A percentile compares a stretch with the other conserved stretches of the same genome.
These are phyloP conservation scores for Akanthomyces lecanii DNA, from an alignment of 2,329 filamentous ascomycete species.

Conservation along the genomic window DNA sequence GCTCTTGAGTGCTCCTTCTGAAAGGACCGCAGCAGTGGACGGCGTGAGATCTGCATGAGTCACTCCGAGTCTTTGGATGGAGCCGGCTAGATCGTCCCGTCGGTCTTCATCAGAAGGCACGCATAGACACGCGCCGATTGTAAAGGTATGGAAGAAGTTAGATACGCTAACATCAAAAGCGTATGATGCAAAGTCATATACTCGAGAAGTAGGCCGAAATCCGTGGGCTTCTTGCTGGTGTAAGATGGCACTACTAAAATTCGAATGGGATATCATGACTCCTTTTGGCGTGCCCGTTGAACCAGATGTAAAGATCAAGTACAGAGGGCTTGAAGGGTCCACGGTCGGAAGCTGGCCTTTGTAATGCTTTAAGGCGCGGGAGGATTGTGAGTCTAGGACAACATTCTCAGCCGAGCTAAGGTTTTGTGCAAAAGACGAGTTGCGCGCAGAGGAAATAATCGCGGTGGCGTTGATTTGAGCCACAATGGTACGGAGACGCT, in stretches of 20 bases:
- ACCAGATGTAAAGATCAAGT: conserved; percentile 49
- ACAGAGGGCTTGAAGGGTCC: conserved; percentile 17
- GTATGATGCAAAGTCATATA: conserved; percentile 22
- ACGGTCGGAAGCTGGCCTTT: no score
- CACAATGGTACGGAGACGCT: conserved; percentile 10
- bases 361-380: no score
- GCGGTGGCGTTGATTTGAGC: neutral
- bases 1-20: no score
- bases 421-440: no score
- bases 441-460: no score
- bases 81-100: no score
- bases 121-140: conserved; percentile 11
- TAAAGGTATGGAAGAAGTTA: conserved; percentile 10
- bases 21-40: no score
- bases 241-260: conserved; percentile 24
- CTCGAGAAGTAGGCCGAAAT: conserved; percentile 1
- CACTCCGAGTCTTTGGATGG: no score
- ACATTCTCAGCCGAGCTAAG: no score
- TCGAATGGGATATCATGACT: conserved; percentile 13
- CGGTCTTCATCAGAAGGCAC: conserved; percentile 2
- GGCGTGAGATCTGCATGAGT: no score
- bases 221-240: conserved; percentile 2
- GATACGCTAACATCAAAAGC: conserved; percentile 19
- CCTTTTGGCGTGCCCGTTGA: conserved; percentile 48
- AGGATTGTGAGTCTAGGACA: no score